Evolutionary conservation across 257 asterid species (phyloP).

Genomic region (Handroanthus guayacan): DNA sequence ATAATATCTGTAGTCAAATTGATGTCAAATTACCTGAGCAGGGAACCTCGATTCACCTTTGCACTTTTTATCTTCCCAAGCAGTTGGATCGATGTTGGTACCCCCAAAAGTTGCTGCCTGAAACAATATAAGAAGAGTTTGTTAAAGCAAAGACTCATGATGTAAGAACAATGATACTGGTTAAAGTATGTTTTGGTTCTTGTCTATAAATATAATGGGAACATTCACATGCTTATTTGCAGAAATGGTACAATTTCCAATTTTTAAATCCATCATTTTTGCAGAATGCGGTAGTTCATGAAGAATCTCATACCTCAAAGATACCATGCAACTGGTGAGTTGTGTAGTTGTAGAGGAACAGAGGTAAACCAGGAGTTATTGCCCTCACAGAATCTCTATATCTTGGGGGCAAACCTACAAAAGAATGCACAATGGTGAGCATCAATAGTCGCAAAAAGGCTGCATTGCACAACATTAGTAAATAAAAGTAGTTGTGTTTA

Average conservation of each 20-base stretch:
- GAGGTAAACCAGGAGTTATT: conserved; percentile 93
- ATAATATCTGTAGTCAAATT: not conserved
- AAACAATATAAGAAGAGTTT: conserved; percentile 11
- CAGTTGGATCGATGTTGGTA: conserved; percentile 96
- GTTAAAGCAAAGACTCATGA: not conserved
- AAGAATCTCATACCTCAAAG: conserved; percentile 66
- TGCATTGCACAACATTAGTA: not conserved
- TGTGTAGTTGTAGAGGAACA: conserved; percentile 88
- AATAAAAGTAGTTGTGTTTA: conserved; percentile 1
- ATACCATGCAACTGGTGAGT: conserved; percentile 98
- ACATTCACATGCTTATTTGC: not conserved
- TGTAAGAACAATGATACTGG: not conserved
- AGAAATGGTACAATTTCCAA: not conserved
- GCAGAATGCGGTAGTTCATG: not conserved
- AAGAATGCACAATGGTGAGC: conserved; percentile 18
- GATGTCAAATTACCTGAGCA: conserved; percentile 72
- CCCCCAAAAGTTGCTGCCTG: conserved; percentile 94
- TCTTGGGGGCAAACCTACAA: conserved; percentile 92
- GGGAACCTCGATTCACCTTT: conserved; percentile 98
- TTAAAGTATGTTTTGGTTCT: not conserved
- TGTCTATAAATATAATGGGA: not conserved
- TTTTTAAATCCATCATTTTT: not conserved
- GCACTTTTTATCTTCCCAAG: conserved; percentile 98
- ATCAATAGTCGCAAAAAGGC: not conserved
- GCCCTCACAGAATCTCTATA: conserved; percentile 97